phyloP scores from a whole-genome alignment of 306 rosid species.

The Pachyrhizus erosus region DNA sequence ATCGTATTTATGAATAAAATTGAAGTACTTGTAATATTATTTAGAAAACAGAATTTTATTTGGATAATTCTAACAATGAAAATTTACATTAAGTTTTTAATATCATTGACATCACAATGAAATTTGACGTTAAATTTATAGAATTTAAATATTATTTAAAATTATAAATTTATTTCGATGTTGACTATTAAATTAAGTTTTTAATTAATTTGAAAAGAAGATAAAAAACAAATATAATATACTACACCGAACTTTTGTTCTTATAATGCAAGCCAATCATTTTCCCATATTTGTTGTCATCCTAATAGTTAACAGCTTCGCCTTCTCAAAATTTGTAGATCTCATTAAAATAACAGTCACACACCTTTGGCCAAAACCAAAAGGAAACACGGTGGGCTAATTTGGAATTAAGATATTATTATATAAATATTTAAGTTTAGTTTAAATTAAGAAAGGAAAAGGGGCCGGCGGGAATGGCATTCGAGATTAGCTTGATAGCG shows the following conservation, averaged over 20 bases:
- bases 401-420: not conserved
- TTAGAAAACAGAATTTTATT: not conserved
- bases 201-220: not conserved
- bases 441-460: conserved; percentile 19
- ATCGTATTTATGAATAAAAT: too few species aligned
- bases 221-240: not conserved
- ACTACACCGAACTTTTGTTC: not conserved
- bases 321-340: not conserved
- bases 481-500: conserved; percentile 27
- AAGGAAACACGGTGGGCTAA: not conserved
- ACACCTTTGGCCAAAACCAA: too few species aligned
- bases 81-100: not conserved
- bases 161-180: too few species aligned
- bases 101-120: too few species aligned
- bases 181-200: not conserved
- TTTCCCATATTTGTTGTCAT: not conserved
- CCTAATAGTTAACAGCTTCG: not conserved
- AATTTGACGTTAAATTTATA: too few species aligned
- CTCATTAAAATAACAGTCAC: too few species aligned
- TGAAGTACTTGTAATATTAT: too few species aligned
- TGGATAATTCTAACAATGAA: not conserved
- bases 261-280: not conserved
- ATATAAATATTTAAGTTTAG: not conserved
- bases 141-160: too few species aligned
- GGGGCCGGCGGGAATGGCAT: conserved; percentile 55